Evolutionary conservation across 352 stramenopile genomes (phyloP), one percentile per base, ranked within the genome.

Genomic region (Phytophthora parvispora): DNA sequence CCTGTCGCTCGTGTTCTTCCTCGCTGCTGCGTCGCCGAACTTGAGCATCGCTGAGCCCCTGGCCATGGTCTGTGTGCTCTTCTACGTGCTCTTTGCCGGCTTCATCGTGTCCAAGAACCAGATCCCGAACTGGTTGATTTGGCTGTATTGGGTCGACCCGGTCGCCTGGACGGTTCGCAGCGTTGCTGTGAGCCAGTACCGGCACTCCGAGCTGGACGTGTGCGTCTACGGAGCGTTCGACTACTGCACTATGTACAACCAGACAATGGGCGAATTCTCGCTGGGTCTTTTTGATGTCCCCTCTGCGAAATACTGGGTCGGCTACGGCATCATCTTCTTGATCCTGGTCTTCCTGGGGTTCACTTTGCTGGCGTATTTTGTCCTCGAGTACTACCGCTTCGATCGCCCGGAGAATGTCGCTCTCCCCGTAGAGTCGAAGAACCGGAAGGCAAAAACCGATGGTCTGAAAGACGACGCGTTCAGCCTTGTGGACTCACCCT

Each of bases 401-500:
- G 83, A 91, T 32, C 73, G 70, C 1, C 77, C 80, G 0, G 77
- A 87, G 43, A 56, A 80, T 38, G 83, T 83, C 27, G 57, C 58
- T n/a, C 42, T 83, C 5, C 24, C 32, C 42, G 42, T 49, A 20
- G 20, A 28, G 2, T 10, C 42, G 1, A 49, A 49, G 10, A 10
- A 28, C 20, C 20, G 42, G 9, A 49, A 49, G 42, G 20, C 42
- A n/a, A 57, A 57, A 6, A n/a, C 2, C n/a, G 28, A 57, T 0
- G 50, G 42, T 22, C 6, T 6, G 5, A 27, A 57, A 42, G 49
- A 56, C 18, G 13, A 56, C 16, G 28, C 22, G 9, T 56, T 57
- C n/a, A 38, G 27, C 4, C 28, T 43, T 2, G 5, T 57, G 16
- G 50, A 18, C 8, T 60, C 53, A 12, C 34, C 53, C 20, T 36